Percentiles rank a stretch among this genome's conserved stretches.
Conservation (phyloP, 768 basidiomycete genomes). For the Sarcodon aspratus region DNA sequence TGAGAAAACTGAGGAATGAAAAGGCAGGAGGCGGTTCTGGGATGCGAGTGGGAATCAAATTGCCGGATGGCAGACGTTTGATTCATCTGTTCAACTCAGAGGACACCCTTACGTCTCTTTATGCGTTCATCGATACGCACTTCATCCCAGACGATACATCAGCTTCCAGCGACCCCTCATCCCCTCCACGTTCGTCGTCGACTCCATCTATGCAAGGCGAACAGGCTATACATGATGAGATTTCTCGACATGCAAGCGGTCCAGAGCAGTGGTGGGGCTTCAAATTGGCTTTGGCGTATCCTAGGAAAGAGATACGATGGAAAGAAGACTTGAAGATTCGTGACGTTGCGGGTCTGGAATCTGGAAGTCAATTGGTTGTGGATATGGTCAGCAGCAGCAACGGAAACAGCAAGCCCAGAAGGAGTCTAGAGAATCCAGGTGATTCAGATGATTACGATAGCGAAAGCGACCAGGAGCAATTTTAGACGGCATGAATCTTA, state of each 20-base stretch:
- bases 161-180: constrained; percentile 28
- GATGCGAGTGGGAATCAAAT: constrained; percentile 44
- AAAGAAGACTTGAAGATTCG: constrained; percentile 23
- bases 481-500: background rate
- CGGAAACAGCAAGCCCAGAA: constrained; percentile 8
- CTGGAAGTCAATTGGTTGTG: constrained; percentile 55
- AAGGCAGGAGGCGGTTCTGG: constrained; percentile 22
- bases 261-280: constrained; percentile 62
- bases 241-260: constrained; percentile 10
- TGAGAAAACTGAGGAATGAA: constrained; percentile 38
- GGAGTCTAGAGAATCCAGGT: constrained; percentile 9
- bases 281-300: constrained; percentile 57
- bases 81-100: constrained; percentile 40
- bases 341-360: constrained; percentile 37
- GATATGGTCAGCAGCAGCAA: constrained; percentile 24
- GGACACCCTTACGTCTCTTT: constrained; percentile 51
- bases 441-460: constrained; percentile 49
- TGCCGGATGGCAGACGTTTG: constrained; percentile 39
- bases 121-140: constrained; percentile 60
- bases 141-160: constrained; percentile 31
- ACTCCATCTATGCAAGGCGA: constrained; percentile 12
- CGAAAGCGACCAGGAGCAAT: constrained; percentile 29
- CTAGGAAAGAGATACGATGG: constrained; percentile 52
- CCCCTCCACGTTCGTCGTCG: constrained; percentile 23
- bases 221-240: constrained; percentile 23